Conservation (phyloP, 495 filamentous ascomycete species). For the Aspergillus bertholletiae region DNA sequence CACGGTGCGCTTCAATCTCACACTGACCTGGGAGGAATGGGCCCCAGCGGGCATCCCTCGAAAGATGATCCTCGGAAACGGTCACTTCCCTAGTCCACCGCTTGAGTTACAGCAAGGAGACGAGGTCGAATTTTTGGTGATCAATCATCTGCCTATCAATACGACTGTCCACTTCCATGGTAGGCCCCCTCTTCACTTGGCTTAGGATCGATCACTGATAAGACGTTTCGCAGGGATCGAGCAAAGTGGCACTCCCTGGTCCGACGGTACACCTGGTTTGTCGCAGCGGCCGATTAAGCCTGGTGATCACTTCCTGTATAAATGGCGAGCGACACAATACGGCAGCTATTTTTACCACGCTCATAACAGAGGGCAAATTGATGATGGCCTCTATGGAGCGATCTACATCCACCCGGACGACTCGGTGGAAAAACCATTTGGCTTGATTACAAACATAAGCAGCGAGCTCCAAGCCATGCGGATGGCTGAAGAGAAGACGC, state of each 20-base stretch:
- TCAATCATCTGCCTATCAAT: constrained; percentile 48
- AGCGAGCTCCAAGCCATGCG: constrained; percentile 40
- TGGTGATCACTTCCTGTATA: constrained; percentile 43
- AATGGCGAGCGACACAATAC: constrained; percentile 35
- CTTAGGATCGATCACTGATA: background rate
- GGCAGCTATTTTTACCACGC: constrained; percentile 47
- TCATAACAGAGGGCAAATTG: constrained; percentile 47
- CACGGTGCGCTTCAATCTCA: constrained; percentile 15
- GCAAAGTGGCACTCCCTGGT: constrained; percentile 44
- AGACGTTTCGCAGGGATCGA: constrained; percentile 22
- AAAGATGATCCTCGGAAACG: constrained; percentile 53
- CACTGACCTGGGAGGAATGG: constrained; percentile 16
- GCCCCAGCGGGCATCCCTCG: constrained; percentile 19
- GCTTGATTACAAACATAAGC: constrained; percentile 36
- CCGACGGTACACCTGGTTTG: constrained; percentile 51
- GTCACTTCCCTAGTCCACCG: constrained; percentile 52
- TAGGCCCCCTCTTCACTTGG: too few species aligned
- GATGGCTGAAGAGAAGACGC: constrained; percentile 38
- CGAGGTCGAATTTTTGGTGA: constrained; percentile 53
- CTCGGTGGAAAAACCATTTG: constrained; percentile 42
- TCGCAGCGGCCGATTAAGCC: constrained; percentile 43
- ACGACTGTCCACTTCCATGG: constrained; percentile 50
- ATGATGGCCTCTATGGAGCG: constrained; percentile 53
- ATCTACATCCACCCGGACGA: constrained; percentile 41
- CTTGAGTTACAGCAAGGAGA: constrained; percentile 54